phyloP scores from a whole-genome alignment of 2,329 filamentous ascomycete genomes.

The Aspergillus amoenus region DNA sequence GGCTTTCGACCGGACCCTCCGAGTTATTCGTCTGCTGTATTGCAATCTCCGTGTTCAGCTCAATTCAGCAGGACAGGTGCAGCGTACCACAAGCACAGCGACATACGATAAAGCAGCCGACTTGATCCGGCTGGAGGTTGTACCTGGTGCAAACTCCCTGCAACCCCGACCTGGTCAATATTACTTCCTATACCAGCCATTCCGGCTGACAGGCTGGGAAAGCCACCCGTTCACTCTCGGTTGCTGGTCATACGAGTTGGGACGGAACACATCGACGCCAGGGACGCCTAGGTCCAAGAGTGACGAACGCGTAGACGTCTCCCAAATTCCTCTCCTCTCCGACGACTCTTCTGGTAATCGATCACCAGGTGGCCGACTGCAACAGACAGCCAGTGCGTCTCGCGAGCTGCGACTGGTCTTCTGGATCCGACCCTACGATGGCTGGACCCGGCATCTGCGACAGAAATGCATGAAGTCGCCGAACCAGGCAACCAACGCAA shows the following conservation, averaged over 20 bases:
- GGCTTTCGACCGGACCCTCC: constrained; percentile 48
- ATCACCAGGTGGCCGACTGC: background rate
- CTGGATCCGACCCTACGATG: constrained; percentile 52
- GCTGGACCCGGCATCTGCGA: constrained; percentile 51
- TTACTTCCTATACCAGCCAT: constrained; percentile 52
- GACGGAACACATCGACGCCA: background rate
- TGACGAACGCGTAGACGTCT: constrained; percentile 14
- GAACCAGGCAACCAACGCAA: constrained; percentile 26
- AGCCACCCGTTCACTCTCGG: constrained; percentile 54
- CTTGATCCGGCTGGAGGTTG: constrained; percentile 49
- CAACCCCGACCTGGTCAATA: constrained; percentile 47
- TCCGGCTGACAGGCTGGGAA: constrained; percentile 47
- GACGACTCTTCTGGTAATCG: constrained; percentile 5
- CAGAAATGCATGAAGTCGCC: constrained; percentile 32
- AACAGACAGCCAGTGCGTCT: background rate
- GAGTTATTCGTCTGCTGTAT: constrained; percentile 43
- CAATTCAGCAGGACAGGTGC: constrained; percentile 11
- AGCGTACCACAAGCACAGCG: constrained; percentile 38
- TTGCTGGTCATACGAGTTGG: constrained; percentile 25
- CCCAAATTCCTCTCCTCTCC: constrained; percentile 28
- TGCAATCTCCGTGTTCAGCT: constrained; percentile 43
- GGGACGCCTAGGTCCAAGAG: background rate
- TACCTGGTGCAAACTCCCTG: constrained; percentile 33
- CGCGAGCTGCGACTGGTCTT: constrained; percentile 43
- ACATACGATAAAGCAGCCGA: constrained; percentile 47